Conservation (phyloP, 2,329 filamentous ascomycete species). For the Ceratocystiopsis brevicomis region DNA sequence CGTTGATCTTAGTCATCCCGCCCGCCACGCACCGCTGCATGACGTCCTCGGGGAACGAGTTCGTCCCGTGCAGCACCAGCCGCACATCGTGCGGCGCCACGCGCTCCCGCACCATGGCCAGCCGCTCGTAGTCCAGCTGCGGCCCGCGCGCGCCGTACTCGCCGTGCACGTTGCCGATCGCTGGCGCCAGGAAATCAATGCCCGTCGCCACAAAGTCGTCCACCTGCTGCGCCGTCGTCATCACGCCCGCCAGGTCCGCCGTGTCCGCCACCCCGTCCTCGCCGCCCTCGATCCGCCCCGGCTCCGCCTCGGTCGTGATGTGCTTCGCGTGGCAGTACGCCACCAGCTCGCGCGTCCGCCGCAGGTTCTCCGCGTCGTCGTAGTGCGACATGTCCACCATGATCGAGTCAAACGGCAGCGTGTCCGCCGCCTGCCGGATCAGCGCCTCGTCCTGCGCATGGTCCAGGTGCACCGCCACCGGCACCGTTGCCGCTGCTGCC, state of each 20-base stretch:
- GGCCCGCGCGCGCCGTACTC: conserved; percentile 38
- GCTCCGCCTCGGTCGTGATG: conserved; percentile 50
- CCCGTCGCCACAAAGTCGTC: conserved; percentile 41
- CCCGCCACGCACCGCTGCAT: conserved; percentile 30
- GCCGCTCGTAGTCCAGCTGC: conserved; percentile 31
- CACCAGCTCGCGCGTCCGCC: conserved; percentile 40
- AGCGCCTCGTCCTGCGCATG: conserved; percentile 46
- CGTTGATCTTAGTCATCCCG: conserved; percentile 37
- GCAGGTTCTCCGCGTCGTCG: conserved; percentile 47
- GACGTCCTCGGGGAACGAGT: conserved; percentile 20
- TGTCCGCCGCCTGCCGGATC: conserved; percentile 39
- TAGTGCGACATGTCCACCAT: conserved; percentile 60
- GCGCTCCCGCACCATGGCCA: conserved; percentile 21
- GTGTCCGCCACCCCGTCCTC: conserved; percentile 44
- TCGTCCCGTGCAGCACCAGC: conserved; percentile 10
- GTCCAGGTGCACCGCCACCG: conserved; percentile 45
- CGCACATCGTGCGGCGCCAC: conserved; percentile 4
- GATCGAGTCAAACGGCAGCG: conserved; percentile 47
- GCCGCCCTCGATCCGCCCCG: conserved; percentile 40
- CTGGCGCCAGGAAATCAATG: conserved; percentile 44
- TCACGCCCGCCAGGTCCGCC: conserved; percentile 18
- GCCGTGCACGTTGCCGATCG: conserved; percentile 48
- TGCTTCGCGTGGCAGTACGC: conserved; percentile 43
- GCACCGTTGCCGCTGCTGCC: conserved; percentile 35
- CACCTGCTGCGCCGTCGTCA: conserved; percentile 42